Percentiles rank a stretch among this genome's conserved stretches.
These are phyloP conservation scores for Cutaneotrichosporon dermatis DNA, from an alignment of 1,284 basidiomycete species.

Conservation along the genomic window DNA sequence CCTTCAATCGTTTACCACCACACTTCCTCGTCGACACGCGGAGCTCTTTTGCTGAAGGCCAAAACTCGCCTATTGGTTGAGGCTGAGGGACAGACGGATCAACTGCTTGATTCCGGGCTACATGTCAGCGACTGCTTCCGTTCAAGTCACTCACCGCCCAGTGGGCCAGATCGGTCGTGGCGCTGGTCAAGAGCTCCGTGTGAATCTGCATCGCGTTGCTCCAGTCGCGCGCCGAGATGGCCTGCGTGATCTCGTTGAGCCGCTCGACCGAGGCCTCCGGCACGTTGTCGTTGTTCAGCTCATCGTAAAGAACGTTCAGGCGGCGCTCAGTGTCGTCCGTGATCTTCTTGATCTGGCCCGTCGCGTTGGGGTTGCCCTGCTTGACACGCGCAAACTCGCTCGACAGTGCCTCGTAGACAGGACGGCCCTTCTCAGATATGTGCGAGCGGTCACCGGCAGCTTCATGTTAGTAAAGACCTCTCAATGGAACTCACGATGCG, in stretches of 20 bases:
- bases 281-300: slow-evolving; percentile 83
- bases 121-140: too few species aligned
- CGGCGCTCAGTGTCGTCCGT: slow-evolving; percentile 84
- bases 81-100: slow-evolving; percentile 27
- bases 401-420: slow-evolving; percentile 64
- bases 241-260: slow-evolving; percentile 62
- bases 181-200: slow-evolving; percentile 69
- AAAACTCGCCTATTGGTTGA: too few species aligned
- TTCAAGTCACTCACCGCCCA: slow-evolving; percentile 59
- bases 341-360: slow-evolving; percentile 70
- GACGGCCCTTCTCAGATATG: slow-evolving; percentile 67
- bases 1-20: too few species aligned
- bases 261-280: slow-evolving; percentile 67
- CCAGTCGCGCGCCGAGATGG: slow-evolving; percentile 67
- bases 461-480: slow-evolving; percentile 37
- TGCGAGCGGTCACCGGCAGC: slow-evolving; percentile 86
- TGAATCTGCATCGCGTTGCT: slow-evolving; percentile 69
- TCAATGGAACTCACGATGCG: background rate
- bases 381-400: slow-evolving; percentile 62
- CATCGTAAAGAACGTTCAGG: slow-evolving; percentile 81
- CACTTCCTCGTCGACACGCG: too few species aligned
- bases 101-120: slow-evolving; percentile 67
- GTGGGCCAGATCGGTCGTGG: slow-evolving; percentile 73
- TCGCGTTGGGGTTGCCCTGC: slow-evolving; percentile 51
- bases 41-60: too few species aligned